A percentile compares a stretch with the other conserved stretches of the same genome.
These are phyloP conservation scores for Dioscorea cayenensis DNA, from an alignment of 116 monocot species.

Conservation along the genomic window DNA sequence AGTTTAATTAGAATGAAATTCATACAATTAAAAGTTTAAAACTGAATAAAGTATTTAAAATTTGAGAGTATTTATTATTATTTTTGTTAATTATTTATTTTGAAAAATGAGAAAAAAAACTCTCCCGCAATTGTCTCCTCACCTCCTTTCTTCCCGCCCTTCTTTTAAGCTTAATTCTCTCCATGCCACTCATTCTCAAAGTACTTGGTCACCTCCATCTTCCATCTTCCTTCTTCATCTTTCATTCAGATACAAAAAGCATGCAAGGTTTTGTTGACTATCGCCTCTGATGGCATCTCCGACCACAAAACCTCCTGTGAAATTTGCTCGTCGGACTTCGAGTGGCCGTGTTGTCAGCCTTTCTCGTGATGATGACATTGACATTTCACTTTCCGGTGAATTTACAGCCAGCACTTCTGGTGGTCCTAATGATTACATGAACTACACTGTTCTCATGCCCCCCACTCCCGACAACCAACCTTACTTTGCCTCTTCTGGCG, in stretches of 20 bases:
- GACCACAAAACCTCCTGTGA: conserved; percentile 47
- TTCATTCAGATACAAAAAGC: no score
- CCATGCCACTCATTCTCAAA: not conserved
- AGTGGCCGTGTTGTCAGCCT: conserved; percentile 61
- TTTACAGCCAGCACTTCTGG: conserved; percentile 36
- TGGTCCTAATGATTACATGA: conserved; percentile 37
- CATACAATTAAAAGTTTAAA: no score
- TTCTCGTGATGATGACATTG: conserved; percentile 53
- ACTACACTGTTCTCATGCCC: conserved; percentile 90
- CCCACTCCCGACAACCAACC: conserved; percentile 96
- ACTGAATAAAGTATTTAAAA: no score
- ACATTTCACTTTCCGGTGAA: conserved; percentile 39
- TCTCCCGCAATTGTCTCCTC: not conserved
- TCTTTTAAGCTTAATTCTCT: not conserved
- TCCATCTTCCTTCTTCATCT: no score
- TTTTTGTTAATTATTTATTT: no score
- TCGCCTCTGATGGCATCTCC: conserved; percentile 13
- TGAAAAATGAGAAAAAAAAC: not conserved
- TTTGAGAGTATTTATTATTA: no score
- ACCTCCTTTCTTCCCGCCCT: not conserved
- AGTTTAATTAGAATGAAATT: no score
- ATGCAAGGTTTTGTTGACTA: no score
- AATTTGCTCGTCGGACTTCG: conserved; percentile 59
- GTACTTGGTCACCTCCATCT: not conserved
- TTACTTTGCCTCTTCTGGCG: not conserved